These are phyloP conservation scores for Teunomyces funiuensis DNA, from an alignment of 805 yeast species.

Conservation along the genomic window DNA sequence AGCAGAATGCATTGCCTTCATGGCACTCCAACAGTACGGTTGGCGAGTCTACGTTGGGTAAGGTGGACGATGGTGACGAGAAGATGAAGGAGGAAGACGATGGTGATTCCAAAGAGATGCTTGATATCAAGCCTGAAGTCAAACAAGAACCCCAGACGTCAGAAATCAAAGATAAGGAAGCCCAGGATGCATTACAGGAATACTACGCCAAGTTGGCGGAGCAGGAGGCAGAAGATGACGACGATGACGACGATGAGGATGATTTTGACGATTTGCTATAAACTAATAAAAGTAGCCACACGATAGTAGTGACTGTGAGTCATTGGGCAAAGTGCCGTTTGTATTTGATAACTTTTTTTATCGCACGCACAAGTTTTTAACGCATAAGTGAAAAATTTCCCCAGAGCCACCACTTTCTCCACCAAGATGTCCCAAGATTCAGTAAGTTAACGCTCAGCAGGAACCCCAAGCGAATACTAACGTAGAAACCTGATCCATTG, in stretches of 20 bases:
- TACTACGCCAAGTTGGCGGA: slow-evolving; percentile 77
- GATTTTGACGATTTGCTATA: slow-evolving; percentile 30
- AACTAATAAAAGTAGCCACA: too few species aligned
- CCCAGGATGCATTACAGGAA: slow-evolving; percentile 63
- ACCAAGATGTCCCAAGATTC: slow-evolving; percentile 1
- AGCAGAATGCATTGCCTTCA: slow-evolving; percentile 92
- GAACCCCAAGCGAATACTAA: slow-evolving; percentile 7
- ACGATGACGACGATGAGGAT: slow-evolving; percentile 38
- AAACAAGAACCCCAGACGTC: slow-evolving; percentile 10
- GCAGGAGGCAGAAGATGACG: slow-evolving; percentile 61
- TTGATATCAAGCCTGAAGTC: slow-evolving; percentile 5
- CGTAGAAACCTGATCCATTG: slow-evolving; percentile 59
- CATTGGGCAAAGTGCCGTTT: too few species aligned
- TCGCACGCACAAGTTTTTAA: background rate
- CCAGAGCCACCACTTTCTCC: background rate
- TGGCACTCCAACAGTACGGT: slow-evolving; percentile 95
- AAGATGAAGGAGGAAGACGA: slow-evolving; percentile 16
- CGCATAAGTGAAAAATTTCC: slow-evolving; percentile 2
- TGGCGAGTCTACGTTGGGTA: slow-evolving; percentile 62
- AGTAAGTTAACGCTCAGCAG: background rate
- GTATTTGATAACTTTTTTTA: too few species aligned
- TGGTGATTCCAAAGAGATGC: slow-evolving; percentile 7
- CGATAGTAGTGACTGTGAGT: too few species aligned
- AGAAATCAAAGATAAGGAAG: slow-evolving; percentile 54
- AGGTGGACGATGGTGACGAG: slow-evolving; percentile 50